phyloP scores from a whole-genome alignment of 768 basidiomycete genomes.

The Boletus rufocinnamomeus region DNA sequence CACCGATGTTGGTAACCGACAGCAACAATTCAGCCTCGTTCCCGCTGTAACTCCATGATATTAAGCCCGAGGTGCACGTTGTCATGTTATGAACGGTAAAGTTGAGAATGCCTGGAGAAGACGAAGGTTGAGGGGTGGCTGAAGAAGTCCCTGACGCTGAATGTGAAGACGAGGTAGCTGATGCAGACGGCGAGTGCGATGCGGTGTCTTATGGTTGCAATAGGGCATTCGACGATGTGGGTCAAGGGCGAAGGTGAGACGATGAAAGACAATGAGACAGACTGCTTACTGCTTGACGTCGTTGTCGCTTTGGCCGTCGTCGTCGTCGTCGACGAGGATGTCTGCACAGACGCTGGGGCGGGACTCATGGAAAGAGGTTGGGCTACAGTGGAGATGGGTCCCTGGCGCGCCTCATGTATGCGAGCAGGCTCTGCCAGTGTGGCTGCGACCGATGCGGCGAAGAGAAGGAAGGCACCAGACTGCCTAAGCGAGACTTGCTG shows the following conservation, averaged over 20 bases:
- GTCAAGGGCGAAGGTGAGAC: slow-evolving; percentile 7
- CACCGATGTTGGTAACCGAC: slow-evolving; percentile 43
- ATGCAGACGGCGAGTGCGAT: slow-evolving; percentile 5
- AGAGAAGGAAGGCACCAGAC: slow-evolving; percentile 8
- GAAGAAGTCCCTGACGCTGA: slow-evolving; percentile 20
- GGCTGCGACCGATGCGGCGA: slow-evolving; percentile 18
- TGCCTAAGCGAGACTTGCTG: slow-evolving; percentile 4
- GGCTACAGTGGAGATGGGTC: slow-evolving; percentile 3
- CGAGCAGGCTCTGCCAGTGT: slow-evolving; percentile 14
- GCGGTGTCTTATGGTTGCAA: background rate
- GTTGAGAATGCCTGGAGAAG: slow-evolving; percentile 18
- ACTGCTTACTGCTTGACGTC: slow-evolving; percentile 19
- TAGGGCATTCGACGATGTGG: background rate
- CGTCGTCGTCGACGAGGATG: slow-evolving; percentile 4
- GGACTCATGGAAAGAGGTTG: slow-evolving; percentile 1
- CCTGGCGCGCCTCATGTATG: slow-evolving; percentile 28
- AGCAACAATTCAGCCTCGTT: slow-evolving; percentile 33
- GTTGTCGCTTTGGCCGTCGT: background rate
- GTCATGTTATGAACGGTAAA: slow-evolving; percentile 35
- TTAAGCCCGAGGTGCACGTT: slow-evolving; percentile 35
- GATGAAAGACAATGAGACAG: slow-evolving; percentile 1
- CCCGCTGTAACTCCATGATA: slow-evolving; percentile 46
- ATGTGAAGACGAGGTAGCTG: slow-evolving; percentile 7
- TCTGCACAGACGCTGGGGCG: slow-evolving; percentile 9
- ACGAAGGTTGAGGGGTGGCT: slow-evolving; percentile 16